Evolutionary conservation across 1,284 basidiomycete species (phyloP).

Genomic region (Heterobasidion annosum): DNA sequence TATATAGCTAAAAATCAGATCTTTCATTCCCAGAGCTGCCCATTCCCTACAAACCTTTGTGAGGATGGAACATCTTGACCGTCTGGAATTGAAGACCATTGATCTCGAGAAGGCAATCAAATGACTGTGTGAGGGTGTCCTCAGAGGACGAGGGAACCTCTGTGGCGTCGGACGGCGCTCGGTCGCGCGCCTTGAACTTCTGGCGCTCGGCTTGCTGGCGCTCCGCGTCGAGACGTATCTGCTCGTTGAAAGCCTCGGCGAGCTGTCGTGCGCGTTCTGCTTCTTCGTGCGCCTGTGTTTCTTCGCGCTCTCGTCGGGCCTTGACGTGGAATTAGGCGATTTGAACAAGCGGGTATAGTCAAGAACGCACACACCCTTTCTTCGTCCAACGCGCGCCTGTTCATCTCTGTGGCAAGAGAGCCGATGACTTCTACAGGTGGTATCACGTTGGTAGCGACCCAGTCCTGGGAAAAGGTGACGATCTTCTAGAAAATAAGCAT

Average conservation of each 20-base stretch:
- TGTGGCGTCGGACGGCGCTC: slow-evolving; percentile 59
- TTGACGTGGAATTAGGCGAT: not conserved
- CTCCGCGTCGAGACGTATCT: slow-evolving; percentile 52
- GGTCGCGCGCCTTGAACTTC: slow-evolving; percentile 43
- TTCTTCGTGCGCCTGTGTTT: slow-evolving; percentile 39
- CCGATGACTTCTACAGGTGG: slow-evolving; percentile 50
- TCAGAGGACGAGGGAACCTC: slow-evolving; percentile 39
- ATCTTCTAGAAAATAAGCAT: slow-evolving; percentile 31
- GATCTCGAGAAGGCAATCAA: slow-evolving; percentile 45
- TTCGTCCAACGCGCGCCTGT: slow-evolving; percentile 53
- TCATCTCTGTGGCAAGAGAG: slow-evolving; percentile 71
- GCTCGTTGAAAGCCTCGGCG: slow-evolving; percentile 48
- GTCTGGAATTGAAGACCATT: slow-evolving; percentile 49
- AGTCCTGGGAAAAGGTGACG: slow-evolving; percentile 58
- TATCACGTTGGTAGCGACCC: slow-evolving; percentile 50
- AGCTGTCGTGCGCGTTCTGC: slow-evolving; percentile 33
- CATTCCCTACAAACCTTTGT: slow-evolving; percentile 34
- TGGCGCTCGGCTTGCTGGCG: slow-evolving; percentile 38
- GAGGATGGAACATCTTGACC: slow-evolving; percentile 64
- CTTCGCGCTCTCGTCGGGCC: slow-evolving; percentile 35
- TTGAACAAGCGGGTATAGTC: not conserved
- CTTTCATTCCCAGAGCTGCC: not conserved
- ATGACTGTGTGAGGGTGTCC: slow-evolving; percentile 53
- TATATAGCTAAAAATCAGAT: slow-evolving; percentile 15
- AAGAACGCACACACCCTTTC: slow-evolving; percentile 35